Conservation (phyloP, 352 stramenopile genomes). For the Phytophthora podocarpi region DNA sequence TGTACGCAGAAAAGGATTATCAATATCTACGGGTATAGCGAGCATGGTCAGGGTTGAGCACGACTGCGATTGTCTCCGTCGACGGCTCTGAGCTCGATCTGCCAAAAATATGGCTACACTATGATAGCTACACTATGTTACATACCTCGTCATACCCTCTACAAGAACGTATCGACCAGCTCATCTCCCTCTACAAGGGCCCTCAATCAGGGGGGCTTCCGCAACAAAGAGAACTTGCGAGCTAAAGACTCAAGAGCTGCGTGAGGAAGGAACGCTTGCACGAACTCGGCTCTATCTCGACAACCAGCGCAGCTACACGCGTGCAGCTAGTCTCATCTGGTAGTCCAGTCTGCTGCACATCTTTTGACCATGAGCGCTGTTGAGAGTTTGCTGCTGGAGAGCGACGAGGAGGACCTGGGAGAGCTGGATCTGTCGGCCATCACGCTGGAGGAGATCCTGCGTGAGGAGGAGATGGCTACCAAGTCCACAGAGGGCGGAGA, state of each 20-base stretch:
- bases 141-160: conserved; percentile 7
- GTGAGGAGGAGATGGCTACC: conserved; percentile 63
- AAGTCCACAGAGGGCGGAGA: conserved; percentile 31
- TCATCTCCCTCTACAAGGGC: conserved; percentile 24
- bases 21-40: too few relatives aligned
- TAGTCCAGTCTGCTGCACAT: not conserved
- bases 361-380: conserved; percentile 47
- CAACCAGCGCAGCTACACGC: not conserved
- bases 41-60: too few relatives aligned
- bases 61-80: too few relatives aligned
- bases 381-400: conserved; percentile 67
- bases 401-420: conserved; percentile 69
- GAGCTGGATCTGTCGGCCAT: conserved; percentile 70
- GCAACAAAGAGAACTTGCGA: conserved; percentile 25
- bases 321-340: not conserved
- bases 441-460: conserved; percentile 76
- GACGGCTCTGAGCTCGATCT: too few relatives aligned
- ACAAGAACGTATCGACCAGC: conserved; percentile 3
- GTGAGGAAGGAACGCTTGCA: not conserved
- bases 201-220: conserved; percentile 9
- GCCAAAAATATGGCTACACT: not conserved
- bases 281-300: conserved; percentile 7
- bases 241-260: conserved; percentile 4
- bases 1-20: too few relatives aligned
- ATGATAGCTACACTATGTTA: not conserved